Evolutionary conservation across 2,329 filamentous ascomycete genomes (phyloP), one percentile per base, ranked within the genome.

Genomic region (Cephalotrichum gorgonifer): DNA sequence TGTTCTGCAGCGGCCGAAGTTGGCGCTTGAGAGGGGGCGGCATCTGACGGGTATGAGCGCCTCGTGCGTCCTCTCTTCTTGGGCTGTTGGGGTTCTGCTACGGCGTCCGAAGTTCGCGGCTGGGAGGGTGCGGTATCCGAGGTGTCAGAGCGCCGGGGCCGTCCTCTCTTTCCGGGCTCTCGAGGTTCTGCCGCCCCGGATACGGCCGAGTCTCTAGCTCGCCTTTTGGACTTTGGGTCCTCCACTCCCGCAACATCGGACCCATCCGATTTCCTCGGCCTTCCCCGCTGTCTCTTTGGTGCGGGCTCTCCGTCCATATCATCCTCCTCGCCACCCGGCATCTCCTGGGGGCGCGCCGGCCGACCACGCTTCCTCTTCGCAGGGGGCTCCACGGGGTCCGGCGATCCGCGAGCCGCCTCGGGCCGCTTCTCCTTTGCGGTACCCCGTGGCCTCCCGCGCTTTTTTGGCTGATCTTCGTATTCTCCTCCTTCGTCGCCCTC

Each of bases 331-430:
- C 47, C 44, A 27, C 51, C 48, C 39, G 30, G 33, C 7, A 38
- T 58, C 12, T 54, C 50, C 44, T 55, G 51, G n/a, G n/a, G n/a
- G 2, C 56, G 39, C 9, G 59, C 57, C 2, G 57, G 59, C 6
- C 60, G 57, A 8, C 62, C 60, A 31, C 64, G 61, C 50, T 61
- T 65, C 49, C 30, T 52, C 50, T 41, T 54, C 47, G 28, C 44
- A n/a, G 26, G 48, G 43, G 11, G 49, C 43, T 49, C 47, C 43
- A 43, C 48, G 33, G 54, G 22, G 7, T 22, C 26, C 20, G 35
- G 17, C 25, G 15, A 45, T 12, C 9, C 46, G 23, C n/a, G 20
- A 17, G 26, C 25, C 8, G 9, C 14, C 11, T 26, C 14, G 6
- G 9, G 15, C 3, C 12, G 25, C 12, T 17, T 20, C 11, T 33